phyloP scores from a whole-genome alignment of 2,329 filamentous ascomycete genomes.

The Tolypocladium tundrense region DNA sequence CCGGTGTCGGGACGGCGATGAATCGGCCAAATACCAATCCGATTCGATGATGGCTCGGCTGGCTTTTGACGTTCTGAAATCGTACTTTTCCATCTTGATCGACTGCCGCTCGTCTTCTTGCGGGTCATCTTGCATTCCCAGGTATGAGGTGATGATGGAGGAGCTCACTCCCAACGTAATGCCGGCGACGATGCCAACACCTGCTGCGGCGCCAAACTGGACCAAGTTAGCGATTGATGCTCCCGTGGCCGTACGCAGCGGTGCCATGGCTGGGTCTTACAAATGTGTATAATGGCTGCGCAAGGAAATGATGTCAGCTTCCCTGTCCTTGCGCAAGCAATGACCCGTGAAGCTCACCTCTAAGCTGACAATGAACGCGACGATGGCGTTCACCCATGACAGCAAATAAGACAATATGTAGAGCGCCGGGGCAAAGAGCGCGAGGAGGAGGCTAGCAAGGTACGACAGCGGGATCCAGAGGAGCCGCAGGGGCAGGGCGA shows the following conservation, averaged over 20 bases:
- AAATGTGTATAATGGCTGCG: constrained; percentile 32
- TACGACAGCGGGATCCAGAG: constrained; percentile 18
- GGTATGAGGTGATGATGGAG: constrained; percentile 38
- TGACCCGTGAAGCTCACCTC: constrained; percentile 17
- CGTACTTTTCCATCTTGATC: constrained; percentile 3
- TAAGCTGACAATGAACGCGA: constrained; percentile 20
- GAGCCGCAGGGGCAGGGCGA: constrained; percentile 20
- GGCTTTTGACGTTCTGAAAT: not conserved
- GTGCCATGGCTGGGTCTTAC: constrained; percentile 15
- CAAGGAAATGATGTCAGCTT: not conserved
- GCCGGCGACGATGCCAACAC: constrained; percentile 57
- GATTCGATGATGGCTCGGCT: constrained; percentile 20
- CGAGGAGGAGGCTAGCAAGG: constrained; percentile 15
- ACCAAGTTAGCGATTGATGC: not conserved
- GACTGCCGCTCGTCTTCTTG: constrained; percentile 3
- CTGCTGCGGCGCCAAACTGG: constrained; percentile 52
- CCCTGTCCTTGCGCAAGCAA: not conserved
- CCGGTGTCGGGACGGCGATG: constrained; percentile 25
- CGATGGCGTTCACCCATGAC: constrained; percentile 10
- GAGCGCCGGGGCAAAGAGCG: constrained; percentile 25
- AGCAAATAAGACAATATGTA: constrained; percentile 20
- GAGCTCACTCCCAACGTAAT: constrained; percentile 48
- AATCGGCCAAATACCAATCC: constrained; percentile 28
- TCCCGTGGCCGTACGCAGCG: not conserved
- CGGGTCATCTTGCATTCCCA: constrained; percentile 29